Evolutionary conservation across 805 yeast genomes (phyloP), one percentile per base, ranked within the genome.

Genomic region (Teunomyces atbi): DNA sequence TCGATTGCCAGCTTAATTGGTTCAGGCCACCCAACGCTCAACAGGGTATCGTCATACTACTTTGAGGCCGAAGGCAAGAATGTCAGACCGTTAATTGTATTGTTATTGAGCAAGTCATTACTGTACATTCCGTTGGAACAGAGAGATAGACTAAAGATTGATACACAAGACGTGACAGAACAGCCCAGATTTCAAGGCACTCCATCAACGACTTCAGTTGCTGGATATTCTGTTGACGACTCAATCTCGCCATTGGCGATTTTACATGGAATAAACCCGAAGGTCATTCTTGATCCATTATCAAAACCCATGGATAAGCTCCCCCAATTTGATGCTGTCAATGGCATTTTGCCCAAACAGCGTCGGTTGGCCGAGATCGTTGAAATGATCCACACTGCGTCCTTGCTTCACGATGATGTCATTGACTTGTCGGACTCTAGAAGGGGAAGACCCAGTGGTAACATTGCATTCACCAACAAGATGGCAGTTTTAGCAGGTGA

Each of bases 401-500:
- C 96, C 10, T 71, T 94, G 53, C 76, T 94, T 45, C 99, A 94
- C 65, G 99, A 94, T 68, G 99, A 94, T 65, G 99, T 94, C 50
- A 92, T 94, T 57, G 99, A 94, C 68, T 76, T 83, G 39, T 82
- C 91, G 0, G 97, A 88, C 59, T 79, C 92, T 28, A 77, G 99
- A 62, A 77, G 99, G 53, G 96, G 96, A 37, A 78, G 88, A 59
- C 95, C 95, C 18, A 81, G 88, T 52, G 98, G 97, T 0, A 94
- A 94, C 68, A 77, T 85, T 49, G 97, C 97, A 6, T 94, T 91
- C 68, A 88, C 95, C 23, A 94, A 94, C 69, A 94, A 94, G 61
- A 91, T 94, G 97, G 96, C 99, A 6, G 90, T 94, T 34, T 74
- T 94, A 46, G 98, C 97, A 0, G 99, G 99, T 38, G 99, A 94